Evolutionary conservation across 106 monocot species (phyloP).

Genomic region (Dactylorhiza incarnata): DNA sequence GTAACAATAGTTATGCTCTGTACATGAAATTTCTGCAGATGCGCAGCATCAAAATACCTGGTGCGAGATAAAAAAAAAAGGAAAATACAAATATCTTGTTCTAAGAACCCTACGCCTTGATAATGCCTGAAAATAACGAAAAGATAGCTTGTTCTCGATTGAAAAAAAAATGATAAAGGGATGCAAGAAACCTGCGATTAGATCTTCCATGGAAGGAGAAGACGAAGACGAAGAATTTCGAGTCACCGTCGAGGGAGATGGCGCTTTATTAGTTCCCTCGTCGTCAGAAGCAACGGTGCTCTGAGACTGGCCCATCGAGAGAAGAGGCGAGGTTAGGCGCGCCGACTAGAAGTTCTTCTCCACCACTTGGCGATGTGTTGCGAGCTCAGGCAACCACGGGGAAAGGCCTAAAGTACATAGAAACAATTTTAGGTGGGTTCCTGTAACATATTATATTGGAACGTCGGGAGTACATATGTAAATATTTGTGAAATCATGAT

Average conservation of each 20-base stretch:
- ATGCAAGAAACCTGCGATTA: slow-evolving; percentile 4
- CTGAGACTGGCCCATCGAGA: slow-evolving; percentile 1
- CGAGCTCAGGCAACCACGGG: too few relatives aligned
- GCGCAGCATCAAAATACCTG: not conserved
- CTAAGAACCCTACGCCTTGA: not conserved
- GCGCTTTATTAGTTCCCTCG: not conserved
- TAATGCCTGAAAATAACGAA: not conserved
- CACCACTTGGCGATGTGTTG: not conserved
- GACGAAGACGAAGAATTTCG: not conserved
- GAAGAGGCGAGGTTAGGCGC: not conserved
- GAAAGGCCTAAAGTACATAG: not conserved
- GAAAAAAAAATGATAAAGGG: not conserved
- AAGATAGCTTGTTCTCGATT: not conserved
- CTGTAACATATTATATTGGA: too few relatives aligned
- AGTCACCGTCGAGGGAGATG: not conserved
- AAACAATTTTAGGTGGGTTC: too few relatives aligned
- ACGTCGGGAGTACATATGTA: too few relatives aligned
- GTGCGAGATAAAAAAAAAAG: not conserved
- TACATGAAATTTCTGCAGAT: not conserved
- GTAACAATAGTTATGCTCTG: not conserved
- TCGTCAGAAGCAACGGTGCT: not conserved
- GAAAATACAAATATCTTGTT: not conserved
- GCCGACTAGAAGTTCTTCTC: not conserved
- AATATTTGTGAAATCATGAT: too few relatives aligned
- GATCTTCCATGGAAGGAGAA: slow-evolving; percentile 9